Evolutionary conservation across 306 rosid species (phyloP).

Genomic region (Luffa aegyptiaca): DNA sequence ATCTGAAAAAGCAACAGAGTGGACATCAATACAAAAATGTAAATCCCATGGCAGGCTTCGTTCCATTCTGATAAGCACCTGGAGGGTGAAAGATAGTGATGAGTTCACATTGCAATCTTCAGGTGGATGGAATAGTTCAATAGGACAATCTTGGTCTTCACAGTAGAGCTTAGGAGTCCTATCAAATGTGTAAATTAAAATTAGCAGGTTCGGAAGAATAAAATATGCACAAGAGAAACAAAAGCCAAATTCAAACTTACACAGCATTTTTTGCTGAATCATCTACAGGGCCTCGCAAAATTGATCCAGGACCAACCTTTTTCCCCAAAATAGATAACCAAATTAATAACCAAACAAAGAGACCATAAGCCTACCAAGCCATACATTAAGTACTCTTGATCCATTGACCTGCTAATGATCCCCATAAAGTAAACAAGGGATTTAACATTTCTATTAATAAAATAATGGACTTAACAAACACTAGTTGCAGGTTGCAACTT

Average conservation of each 20-base stretch:
- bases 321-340: conserved; percentile 18
- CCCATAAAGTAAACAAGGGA: conserved; percentile 1
- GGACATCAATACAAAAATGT: conserved; percentile 8
- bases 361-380: not conserved
- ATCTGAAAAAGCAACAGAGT: conserved; percentile 45
- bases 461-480: not conserved
- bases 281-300: conserved; percentile 90
- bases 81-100: conserved; percentile 87
- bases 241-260: conserved; percentile 39
- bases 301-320: conserved; percentile 94
- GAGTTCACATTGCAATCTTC: conserved; percentile 98
- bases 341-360: conserved; percentile 4
- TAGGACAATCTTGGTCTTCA: conserved; percentile 59
- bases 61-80: conserved; percentile 40
- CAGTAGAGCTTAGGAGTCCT: conserved; percentile 89
- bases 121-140: conserved; percentile 79
- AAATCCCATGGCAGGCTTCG: conserved; percentile 10
- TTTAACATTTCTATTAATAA: not conserved
- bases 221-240: not conserved
- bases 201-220: conserved; percentile 12
- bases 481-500: not conserved
- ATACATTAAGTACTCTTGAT: not conserved
- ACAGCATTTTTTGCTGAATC: conserved; percentile 64
- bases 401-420: not conserved
- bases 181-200: conserved; percentile 17